Evolutionary conservation across 2,329 filamentous ascomycete species (phyloP), one percentile per base, ranked within the genome.

Genomic region (Aureobasidium pullulans): DNA sequence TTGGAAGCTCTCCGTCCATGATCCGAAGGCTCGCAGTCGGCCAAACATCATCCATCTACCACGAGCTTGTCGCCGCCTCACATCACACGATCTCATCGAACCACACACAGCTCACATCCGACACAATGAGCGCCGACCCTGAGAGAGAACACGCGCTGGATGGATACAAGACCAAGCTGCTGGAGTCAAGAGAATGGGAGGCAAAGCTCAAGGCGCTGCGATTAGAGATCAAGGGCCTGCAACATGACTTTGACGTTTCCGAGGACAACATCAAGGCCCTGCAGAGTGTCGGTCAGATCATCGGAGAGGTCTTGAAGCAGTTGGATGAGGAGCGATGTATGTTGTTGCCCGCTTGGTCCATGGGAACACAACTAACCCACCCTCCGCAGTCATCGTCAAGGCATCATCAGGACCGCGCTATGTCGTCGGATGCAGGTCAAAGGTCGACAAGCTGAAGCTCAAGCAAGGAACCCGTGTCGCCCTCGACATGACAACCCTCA

Each of bases 241-340:
- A 96, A 73, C 91, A 89, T 71, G 92, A 97, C 69, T 99, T 92
- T 71, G 93, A 99, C 74, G 86, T 93, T 66, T 97, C 94, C 57
- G 94, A 99, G 74, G 95, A 99, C 66, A 97, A 97, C 79, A 97
- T 99, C 81, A 99, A 99, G 81, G 94, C 94, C 66, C 80, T 99
- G 70, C 94, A 99, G 80, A 97, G 94, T 75, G 94, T 99, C 59
- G 94, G 94, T 53, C 94, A 99, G 79, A 99, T 99, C 76, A 97
- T 99, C 75, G 94, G 94, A 69, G 94, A 99, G 77, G 95, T 99
- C 62, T 79, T 99, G 71, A 99, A 99, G 81, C 95, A 99, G 80
- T 83, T 99, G 64, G 94, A 99, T 72, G 94, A 99, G 70, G 95
- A 99, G 81, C 83, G 94, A 86, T 99, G 93, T 96, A 80, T 74